Evolutionary conservation across 805 yeast genomes (phyloP).

Genomic region (Komagataella pastoris): DNA sequence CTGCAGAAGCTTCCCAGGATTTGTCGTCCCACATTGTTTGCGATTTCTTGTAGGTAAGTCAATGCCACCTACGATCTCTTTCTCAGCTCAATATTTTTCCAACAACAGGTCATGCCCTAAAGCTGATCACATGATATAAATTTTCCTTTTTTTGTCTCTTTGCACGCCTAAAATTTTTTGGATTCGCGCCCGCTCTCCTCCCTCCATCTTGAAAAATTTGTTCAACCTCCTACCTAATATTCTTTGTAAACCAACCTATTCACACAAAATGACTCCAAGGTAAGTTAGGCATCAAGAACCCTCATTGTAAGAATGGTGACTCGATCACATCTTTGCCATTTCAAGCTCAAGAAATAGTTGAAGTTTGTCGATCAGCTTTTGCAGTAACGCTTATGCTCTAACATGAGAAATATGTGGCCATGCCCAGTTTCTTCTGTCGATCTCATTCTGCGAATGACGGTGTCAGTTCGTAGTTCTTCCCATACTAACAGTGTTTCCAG

Average conservation of each 20-base stretch:
- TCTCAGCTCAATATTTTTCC: neutral
- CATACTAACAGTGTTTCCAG: slow-evolving; percentile 18
- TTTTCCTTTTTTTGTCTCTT: neutral
- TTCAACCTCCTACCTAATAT: neutral
- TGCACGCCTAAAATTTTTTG: neutral
- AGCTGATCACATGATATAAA: neutral
- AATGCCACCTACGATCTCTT: neutral
- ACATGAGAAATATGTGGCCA: neutral
- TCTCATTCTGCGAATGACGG: neutral
- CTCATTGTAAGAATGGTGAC: neutral
- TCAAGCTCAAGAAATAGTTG: neutral
- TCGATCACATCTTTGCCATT: neutral
- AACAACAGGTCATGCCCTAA: neutral
- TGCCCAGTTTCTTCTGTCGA: neutral
- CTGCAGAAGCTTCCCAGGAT: too few relatives aligned
- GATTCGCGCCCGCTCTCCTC: neutral
- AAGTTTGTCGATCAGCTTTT: neutral
- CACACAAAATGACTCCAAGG: neutral
- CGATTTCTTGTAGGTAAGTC: neutral
- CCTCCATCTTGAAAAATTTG: neutral
- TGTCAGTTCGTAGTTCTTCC: neutral
- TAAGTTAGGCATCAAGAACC: neutral
- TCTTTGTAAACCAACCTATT: neutral
- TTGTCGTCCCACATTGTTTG: neutral
- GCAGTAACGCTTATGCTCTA: neutral